phyloP scores from a whole-genome alignment of 1,284 basidiomycete genomes.

The Flammula alnicola region DNA sequence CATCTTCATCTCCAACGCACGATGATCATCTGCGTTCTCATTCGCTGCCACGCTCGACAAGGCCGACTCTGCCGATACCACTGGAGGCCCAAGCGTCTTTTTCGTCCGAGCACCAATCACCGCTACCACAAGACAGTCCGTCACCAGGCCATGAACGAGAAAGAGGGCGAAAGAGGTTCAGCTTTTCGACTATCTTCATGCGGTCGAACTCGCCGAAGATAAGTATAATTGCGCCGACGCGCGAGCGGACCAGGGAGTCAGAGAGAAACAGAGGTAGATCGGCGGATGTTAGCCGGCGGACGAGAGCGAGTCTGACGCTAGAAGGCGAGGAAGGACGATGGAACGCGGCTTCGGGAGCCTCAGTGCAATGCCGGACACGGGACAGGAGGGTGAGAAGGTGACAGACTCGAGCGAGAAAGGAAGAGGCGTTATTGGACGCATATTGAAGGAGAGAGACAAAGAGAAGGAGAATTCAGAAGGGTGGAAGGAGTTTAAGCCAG shows the following conservation, averaged over 20 bases:
- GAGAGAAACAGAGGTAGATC: slow-evolving; percentile 21
- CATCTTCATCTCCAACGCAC: slow-evolving; percentile 10
- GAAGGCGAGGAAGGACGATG: slow-evolving; percentile 19
- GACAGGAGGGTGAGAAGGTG: slow-evolving; percentile 13
- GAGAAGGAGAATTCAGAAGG: slow-evolving; percentile 55
- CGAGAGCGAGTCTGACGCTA: slow-evolving; percentile 11
- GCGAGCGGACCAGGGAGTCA: slow-evolving; percentile 7
- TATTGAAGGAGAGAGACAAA: slow-evolving; percentile 44
- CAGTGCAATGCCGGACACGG: not conserved
- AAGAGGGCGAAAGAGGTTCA: slow-evolving; percentile 35
- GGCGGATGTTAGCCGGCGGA: slow-evolving; percentile 20
- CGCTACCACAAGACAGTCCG: not conserved
- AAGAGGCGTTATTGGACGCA: slow-evolving; percentile 32
- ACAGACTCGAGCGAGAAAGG: slow-evolving; percentile 28
- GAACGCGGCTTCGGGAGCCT: slow-evolving; percentile 12
- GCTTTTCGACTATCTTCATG: slow-evolving; percentile 43
- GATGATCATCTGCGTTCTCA: slow-evolving; percentile 3
- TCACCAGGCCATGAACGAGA: slow-evolving; percentile 16
- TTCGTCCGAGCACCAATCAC: not conserved
- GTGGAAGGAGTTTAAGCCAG: slow-evolving; percentile 93
- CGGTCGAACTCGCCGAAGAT: slow-evolving; percentile 34
- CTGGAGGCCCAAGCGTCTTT: slow-evolving; percentile 3
- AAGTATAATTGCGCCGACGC: slow-evolving; percentile 13
- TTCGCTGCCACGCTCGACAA: no score
- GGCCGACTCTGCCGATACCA: slow-evolving; percentile 2